A percentile compares a stretch with the other conserved stretches of the same genome.
Conservation (phyloP, 306 rosid genomes). For the Sechiopsis laciniata region DNA sequence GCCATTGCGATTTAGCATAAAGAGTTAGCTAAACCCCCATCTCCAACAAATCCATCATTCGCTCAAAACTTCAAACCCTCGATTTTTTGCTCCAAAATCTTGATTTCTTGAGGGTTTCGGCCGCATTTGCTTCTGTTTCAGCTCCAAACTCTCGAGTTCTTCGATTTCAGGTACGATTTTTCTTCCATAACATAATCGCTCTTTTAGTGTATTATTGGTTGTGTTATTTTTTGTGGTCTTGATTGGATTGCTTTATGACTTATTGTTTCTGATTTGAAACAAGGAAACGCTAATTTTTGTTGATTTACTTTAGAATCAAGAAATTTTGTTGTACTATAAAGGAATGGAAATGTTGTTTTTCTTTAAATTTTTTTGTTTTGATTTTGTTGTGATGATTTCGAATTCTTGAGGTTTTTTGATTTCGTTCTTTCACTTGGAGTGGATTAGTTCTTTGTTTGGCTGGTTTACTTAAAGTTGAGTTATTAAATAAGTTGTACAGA, state of each 20-base stretch:
- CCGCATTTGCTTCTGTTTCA: conserved; percentile 15
- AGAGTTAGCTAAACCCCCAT: too few relatives aligned
- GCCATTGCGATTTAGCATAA: too few relatives aligned
- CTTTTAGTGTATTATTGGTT: not conserved
- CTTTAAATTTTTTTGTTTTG: not conserved
- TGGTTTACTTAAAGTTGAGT: not conserved
- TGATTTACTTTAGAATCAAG: not conserved
- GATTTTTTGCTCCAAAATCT: not conserved
- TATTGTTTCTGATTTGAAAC: not conserved
- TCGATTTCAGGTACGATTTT: conserved; percentile 3
- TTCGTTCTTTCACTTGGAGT: not conserved
- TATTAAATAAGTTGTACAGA: too few relatives aligned
- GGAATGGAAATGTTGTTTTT: too few relatives aligned
- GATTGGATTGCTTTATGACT: not conserved
- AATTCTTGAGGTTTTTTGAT: not conserved
- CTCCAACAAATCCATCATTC: not conserved
- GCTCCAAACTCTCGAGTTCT: not conserved
- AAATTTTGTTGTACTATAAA: too few relatives aligned
- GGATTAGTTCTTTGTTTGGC: not conserved
- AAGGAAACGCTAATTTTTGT: not conserved
- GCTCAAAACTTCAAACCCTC: not conserved
- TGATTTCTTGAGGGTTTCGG: conserved; percentile 11
- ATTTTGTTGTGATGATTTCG: not conserved
- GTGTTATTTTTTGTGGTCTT: not conserved
- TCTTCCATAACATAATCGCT: not conserved